phyloP scores from a whole-genome alignment of 139 green algal genomes.

The Tetraselmis chui region DNA sequence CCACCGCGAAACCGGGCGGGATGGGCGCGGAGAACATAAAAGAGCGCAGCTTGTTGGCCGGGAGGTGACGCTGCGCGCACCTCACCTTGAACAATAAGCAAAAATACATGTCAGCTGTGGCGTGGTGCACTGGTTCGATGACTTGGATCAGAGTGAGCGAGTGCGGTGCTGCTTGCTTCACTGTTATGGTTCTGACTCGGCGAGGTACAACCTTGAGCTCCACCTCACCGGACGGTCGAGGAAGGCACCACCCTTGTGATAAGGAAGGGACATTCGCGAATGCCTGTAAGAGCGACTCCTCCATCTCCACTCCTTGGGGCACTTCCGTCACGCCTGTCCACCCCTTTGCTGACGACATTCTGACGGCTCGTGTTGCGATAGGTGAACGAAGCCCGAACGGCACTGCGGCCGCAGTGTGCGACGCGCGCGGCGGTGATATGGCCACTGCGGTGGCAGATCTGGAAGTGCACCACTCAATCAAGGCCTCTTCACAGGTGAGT shows the following conservation, averaged over 20 bases:
- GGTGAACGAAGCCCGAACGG: too few species aligned
- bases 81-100: constrained; percentile 26
- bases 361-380: too few species aligned
- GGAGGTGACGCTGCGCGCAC: constrained; percentile 68
- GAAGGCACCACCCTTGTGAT: constrained; percentile 28
- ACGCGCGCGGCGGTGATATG: too few species aligned
- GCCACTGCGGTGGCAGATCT: too few species aligned
- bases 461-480: too few species aligned
- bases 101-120: not conserved
- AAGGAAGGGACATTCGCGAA: constrained; percentile 36
- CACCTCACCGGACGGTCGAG: not conserved
- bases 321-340: too few species aligned
- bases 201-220: not conserved
- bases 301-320: constrained; percentile 39
- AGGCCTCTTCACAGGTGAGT: too few species aligned
- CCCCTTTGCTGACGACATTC: too few species aligned
- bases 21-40: constrained; percentile 39
- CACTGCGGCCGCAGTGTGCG: too few species aligned
- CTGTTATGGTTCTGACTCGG: not conserved
- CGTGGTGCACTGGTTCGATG: not conserved
- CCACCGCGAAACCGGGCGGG: not conserved
- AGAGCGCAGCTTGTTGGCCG: constrained; percentile 55
- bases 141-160: not conserved
- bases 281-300: constrained; percentile 32
- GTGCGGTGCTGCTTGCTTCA: not conserved